These are phyloP conservation scores for Nemania bipapillata DNA, from an alignment of 2,329 filamentous ascomycete species.

Conservation along the genomic window DNA sequence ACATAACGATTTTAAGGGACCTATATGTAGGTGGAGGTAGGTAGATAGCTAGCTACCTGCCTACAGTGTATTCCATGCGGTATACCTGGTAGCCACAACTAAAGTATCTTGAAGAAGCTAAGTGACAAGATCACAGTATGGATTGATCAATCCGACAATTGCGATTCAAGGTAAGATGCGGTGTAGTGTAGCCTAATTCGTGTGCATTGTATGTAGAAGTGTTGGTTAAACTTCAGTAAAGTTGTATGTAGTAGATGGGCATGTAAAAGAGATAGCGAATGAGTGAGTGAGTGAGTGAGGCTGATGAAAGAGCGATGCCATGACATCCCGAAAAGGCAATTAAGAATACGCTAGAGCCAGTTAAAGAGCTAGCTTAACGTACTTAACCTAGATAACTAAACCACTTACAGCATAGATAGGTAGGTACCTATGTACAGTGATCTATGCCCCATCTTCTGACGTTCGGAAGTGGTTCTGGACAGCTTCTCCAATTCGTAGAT, in stretches of 20 bases:
- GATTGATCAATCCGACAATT: not conserved
- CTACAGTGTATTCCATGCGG: no score
- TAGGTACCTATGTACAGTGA: no score
- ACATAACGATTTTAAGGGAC: not conserved
- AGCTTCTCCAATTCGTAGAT: conserved; percentile 16
- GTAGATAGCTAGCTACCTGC: not conserved
- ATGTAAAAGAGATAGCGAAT: not conserved
- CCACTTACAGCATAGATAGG: not conserved
- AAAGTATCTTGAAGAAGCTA: not conserved
- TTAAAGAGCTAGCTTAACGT: not conserved
- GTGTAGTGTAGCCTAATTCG: not conserved
- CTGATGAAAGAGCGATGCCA: conserved; percentile 10
- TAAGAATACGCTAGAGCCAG: conserved; percentile 14
- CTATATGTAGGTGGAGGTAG: not conserved
- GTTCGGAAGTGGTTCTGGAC: conserved; percentile 12
- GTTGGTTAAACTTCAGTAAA: not conserved
- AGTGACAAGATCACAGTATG: not conserved
- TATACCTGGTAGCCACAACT: no score
- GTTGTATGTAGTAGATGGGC: not conserved
- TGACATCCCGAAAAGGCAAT: conserved; percentile 31
- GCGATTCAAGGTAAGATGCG: not conserved
- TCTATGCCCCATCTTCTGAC: no score
- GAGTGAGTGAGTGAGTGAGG: conserved; percentile 9
- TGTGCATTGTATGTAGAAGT: not conserved
- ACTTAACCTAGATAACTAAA: not conserved